Base-by-base conservation (phyloP, 2,329 filamentous ascomycete species). In the Fusarium coffeatum region DNA sequence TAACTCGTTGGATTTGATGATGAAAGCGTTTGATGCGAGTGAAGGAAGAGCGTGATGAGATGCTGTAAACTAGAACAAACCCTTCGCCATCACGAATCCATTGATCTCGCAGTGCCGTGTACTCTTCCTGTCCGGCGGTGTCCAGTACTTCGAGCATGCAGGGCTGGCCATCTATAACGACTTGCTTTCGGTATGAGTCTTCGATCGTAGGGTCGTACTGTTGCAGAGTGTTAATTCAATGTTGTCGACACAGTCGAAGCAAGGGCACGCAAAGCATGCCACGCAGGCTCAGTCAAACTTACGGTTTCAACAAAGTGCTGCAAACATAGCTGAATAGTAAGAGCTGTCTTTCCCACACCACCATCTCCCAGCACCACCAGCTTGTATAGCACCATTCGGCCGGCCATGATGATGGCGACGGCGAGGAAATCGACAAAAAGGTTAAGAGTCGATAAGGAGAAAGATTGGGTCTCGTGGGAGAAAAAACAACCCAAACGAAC, bases 1-100 rank as follows among this genome's bases (percentile, higher is more conserved):
- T 98, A 76, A 98, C 96, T 77, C 97, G 87, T 81, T 97, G 94
- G 76, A 98, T 98, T 82, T 98, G 96, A 79, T 95, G 92, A 82
- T 98, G 93, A 80, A 98, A 98, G 77, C 92, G 91, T 81, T 94
- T 93, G 85, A 99, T 98, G 79, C 95, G 92, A 61, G 92, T 90
- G 79, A 98, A 98, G 22, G 95, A 98, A 34, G 94, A 94, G 76
- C 96, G 92, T 55, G 95, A 98, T 16, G 96, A 97, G 82, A 99
- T 98, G 84, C 94, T 97, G 86, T 99, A 98, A 71, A 99, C 96
- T 66, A 99, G 87, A 30, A 99, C 93, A 79, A 98, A 98, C 22
- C 96, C 96, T 81, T 99, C 96, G 72, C 96, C 95, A 78, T 98
- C 95, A 75, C 96, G 90, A 80, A 98, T 98, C 95, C 95, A 98